Percentiles rank a stretch among this genome's conserved stretches.
These are phyloP conservation scores for Cytospora piceicola DNA, from an alignment of 2,329 filamentous ascomycete genomes.

Conservation along the genomic window DNA sequence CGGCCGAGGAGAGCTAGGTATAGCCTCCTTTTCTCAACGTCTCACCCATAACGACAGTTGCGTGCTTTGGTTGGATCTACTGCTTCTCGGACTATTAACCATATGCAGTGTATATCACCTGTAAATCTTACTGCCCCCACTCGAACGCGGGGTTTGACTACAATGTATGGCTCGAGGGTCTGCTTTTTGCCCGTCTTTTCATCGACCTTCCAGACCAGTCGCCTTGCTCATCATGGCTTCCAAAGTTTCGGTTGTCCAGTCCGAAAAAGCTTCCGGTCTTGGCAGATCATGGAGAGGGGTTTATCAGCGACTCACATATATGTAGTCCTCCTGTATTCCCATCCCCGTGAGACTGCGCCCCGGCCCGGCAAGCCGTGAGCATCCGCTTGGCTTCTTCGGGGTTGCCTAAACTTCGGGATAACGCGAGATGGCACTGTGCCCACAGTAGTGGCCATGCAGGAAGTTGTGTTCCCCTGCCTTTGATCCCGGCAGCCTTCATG, in stretches of 20 bases:
- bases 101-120: constrained; percentile 1
- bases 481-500: constrained; percentile 8
- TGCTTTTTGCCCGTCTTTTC: neutral
- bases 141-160: constrained; percentile 17
- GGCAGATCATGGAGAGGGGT: neutral
- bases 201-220: neutral
- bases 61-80: constrained; percentile 10
- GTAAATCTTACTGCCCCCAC: neutral
- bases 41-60: neutral
- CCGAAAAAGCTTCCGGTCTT: constrained; percentile 11
- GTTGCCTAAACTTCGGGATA: constrained; percentile 29
- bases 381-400: constrained; percentile 20
- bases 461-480: neutral
- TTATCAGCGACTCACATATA: neutral
- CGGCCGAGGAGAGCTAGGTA: constrained; percentile 50
- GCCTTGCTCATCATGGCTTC: neutral
- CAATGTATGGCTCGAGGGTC: neutral
- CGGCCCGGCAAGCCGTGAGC: constrained; percentile 28
- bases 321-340: neutral
- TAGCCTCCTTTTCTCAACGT: constrained; percentile 30
- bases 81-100: neutral
- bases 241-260: neutral
- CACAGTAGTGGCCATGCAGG: neutral
- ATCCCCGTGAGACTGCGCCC: constrained; percentile 7
- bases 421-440: neutral